Percentiles rank a stretch among this genome's conserved stretches.
These are phyloP conservation scores for Jacaranda copaia DNA, from an alignment of 257 asterid genomes.

Conservation along the genomic window DNA sequence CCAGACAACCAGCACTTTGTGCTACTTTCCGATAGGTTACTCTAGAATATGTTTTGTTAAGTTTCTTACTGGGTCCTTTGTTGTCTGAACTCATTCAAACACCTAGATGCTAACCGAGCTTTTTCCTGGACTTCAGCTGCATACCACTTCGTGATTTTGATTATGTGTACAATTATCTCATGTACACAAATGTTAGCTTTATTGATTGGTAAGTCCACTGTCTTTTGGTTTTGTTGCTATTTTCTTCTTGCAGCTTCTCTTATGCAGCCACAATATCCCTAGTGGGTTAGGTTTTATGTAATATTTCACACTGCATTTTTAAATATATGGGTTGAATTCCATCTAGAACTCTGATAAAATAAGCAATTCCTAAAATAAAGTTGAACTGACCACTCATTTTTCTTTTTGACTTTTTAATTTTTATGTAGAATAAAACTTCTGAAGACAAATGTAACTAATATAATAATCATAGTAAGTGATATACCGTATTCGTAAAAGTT, in stretches of 20 bases:
- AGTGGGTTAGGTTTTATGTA: neutral
- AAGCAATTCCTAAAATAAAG: neutral
- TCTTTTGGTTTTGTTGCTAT: constrained; percentile 15
- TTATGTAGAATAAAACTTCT: neutral
- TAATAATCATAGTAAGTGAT: neutral
- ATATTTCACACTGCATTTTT: constrained; percentile 18
- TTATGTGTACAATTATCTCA: constrained; percentile 92
- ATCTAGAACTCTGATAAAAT: constrained; percentile 9
- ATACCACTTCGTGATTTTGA: constrained; percentile 86
- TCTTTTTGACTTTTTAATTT: neutral
- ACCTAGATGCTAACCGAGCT: constrained; percentile 38
- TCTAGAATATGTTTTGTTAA: constrained; percentile 39
- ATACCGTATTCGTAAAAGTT: too few species aligned
- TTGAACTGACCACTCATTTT: constrained; percentile 1
- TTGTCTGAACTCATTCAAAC: constrained; percentile 18
- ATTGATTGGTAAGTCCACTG: constrained; percentile 74
- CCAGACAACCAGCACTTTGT: constrained; percentile 88
- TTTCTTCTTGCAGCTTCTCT: constrained; percentile 14
- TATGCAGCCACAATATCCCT: constrained; percentile 1
- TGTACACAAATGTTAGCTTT: constrained; percentile 92
- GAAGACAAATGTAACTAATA: neutral
- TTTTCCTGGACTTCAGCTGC: constrained; percentile 75
- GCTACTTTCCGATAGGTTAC: constrained; percentile 94
- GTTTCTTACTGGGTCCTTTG: constrained; percentile 47
- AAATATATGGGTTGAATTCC: neutral